Evolutionary conservation across 345 rosid species (phyloP).

Genomic region (Nephelium lappaceum): DNA sequence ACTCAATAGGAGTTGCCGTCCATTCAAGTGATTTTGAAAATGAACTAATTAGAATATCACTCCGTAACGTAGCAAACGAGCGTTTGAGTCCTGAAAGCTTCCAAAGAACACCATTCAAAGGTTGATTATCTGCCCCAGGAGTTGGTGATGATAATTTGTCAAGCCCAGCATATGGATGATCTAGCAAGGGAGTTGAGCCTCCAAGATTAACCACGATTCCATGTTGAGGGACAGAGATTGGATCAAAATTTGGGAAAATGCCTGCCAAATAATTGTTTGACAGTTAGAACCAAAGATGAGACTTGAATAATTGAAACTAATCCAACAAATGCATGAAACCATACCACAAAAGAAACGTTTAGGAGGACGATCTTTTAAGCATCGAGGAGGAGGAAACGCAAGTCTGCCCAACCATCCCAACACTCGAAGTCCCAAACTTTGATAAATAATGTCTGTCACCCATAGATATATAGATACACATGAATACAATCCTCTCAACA

Average conservation of each 20-base stretch:
- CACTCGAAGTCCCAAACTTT: slow-evolving; percentile 6
- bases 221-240: slow-evolving; percentile 6
- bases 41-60: background rate
- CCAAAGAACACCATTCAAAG: slow-evolving; percentile 11
- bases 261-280: background rate
- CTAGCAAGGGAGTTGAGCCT: slow-evolving; percentile 3
- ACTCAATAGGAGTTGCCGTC: background rate
- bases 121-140: slow-evolving; percentile 18
- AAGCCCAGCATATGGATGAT: background rate
- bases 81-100: slow-evolving; percentile 14
- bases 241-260: slow-evolving; percentile 21
- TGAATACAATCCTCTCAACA: background rate
- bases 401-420: slow-evolving; percentile 35
- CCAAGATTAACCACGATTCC: background rate
- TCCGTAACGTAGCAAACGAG: background rate
- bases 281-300: background rate
- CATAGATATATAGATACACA: background rate
- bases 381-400: slow-evolving; percentile 23
- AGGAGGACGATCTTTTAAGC: slow-evolving; percentile 1
- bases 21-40: background rate
- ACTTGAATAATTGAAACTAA: background rate
- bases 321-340: background rate
- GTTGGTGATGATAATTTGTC: slow-evolving; percentile 9
- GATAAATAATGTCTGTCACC: background rate
- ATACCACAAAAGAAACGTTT: slow-evolving; percentile 7